Evolutionary conservation across 2,329 filamentous ascomycete species (phyloP).

Genomic region (Colletotrichum somersetense): DNA sequence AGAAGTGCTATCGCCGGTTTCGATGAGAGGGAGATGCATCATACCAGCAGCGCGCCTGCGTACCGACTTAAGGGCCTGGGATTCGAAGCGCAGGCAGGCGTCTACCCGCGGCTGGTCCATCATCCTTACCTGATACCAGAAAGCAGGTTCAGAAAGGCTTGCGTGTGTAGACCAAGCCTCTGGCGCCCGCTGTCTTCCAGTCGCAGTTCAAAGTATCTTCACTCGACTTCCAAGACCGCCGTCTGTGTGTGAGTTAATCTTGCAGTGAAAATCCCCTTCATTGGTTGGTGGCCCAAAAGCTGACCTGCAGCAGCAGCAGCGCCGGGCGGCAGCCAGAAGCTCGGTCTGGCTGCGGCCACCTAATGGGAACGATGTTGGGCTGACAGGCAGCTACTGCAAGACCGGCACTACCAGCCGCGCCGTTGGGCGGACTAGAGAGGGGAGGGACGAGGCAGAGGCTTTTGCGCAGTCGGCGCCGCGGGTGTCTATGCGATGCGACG

Average conservation of each 20-base stretch:
- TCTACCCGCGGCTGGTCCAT: neutral
- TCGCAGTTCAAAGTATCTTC: neutral
- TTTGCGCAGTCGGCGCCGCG: neutral
- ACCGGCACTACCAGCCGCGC: slow-evolving; percentile 1
- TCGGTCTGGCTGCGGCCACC: slow-evolving; percentile 1
- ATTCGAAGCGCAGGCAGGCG: neutral
- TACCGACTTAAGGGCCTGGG: neutral
- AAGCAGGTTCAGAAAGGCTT: neutral
- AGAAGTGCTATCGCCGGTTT: neutral
- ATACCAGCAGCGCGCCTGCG: neutral
- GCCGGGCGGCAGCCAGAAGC: neutral
- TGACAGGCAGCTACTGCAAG: slow-evolving; percentile 3
- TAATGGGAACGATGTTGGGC: neutral
- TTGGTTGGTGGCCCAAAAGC: neutral
- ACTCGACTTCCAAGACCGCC: neutral
- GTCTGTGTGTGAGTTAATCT: neutral
- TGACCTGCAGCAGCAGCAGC: slow-evolving; percentile 3
- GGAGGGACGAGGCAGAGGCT: neutral
- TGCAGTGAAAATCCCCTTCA: neutral
- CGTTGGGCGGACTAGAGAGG: neutral
- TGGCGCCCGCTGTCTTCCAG: neutral
- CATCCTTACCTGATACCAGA: neutral
- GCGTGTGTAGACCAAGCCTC: neutral
- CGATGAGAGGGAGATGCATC: neutral
- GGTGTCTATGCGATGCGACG: neutral